Percentiles rank a stretch among this genome's conserved stretches.
These are phyloP conservation scores for Citrus unshiu DNA, from an alignment of 345 rosid species.

Conservation along the genomic window DNA sequence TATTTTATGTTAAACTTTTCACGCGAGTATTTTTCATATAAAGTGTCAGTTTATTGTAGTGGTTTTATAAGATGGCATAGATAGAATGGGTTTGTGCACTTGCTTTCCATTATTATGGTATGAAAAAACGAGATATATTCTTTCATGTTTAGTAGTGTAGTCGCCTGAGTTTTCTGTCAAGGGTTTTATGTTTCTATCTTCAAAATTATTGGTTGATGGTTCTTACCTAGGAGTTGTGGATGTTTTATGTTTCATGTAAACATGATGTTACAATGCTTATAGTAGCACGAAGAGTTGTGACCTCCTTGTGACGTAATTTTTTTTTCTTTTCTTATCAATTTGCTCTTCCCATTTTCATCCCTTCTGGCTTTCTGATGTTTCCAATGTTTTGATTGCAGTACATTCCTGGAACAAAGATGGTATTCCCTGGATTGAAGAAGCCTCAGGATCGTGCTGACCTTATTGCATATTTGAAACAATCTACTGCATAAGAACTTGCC, in stretches of 20 bases:
- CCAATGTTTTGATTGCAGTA: constrained; percentile 46
- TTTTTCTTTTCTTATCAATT: neutral
- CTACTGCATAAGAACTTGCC: constrained; percentile 46
- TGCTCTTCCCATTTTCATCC: neutral
- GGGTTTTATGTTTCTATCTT: neutral
- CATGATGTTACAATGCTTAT: neutral
- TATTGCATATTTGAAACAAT: constrained; percentile 82
- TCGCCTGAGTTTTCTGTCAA: neutral
- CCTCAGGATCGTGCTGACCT: constrained; percentile 92
- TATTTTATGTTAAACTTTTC: neutral
- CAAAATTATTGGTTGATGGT: neutral
- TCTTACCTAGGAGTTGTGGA: neutral
- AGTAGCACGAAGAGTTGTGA: neutral
- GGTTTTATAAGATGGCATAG: neutral
- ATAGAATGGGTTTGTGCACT: neutral
- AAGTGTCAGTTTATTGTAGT: neutral
- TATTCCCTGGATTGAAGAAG: constrained; percentile 95
- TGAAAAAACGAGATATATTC: neutral
- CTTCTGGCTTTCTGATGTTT: neutral
- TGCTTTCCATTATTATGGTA: neutral
- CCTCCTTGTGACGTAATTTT: neutral
- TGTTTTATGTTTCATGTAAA: too few species aligned
- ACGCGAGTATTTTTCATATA: too few species aligned
- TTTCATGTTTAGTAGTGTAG: neutral
- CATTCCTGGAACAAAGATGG: constrained; percentile 99